These are phyloP conservation scores for Neurospora cerealis DNA, from an alignment of 495 filamentous ascomycete genomes.

Conservation along the genomic window DNA sequence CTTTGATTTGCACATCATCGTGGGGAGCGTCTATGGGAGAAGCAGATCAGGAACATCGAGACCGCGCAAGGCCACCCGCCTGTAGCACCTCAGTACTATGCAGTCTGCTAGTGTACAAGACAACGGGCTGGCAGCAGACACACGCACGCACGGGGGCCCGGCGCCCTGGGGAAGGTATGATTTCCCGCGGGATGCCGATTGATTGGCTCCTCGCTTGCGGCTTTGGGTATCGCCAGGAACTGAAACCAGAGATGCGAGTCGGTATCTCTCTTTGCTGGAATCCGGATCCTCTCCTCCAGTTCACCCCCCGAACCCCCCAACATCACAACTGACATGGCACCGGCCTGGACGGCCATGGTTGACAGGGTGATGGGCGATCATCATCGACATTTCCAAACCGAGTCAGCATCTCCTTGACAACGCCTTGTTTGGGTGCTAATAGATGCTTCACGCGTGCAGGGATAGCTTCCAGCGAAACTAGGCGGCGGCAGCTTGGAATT, in stretches of 20 bases:
- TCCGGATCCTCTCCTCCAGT: not conserved
- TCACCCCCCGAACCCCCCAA: not conserved
- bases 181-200: not conserved
- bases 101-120: not conserved
- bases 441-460: not conserved
- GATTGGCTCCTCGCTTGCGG: not conserved
- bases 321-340: not conserved
- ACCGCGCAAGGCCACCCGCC: not conserved
- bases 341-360: not conserved
- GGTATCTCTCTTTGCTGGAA: not conserved
- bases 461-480: not conserved
- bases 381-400: not conserved
- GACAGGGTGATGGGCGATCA: not conserved
- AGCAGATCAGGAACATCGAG: not conserved
- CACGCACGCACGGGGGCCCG: not conserved
- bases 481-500: not conserved
- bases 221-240: not conserved
- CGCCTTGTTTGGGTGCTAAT: not conserved
- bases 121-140: not conserved
- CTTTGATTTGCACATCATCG: not conserved
- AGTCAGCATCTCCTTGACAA: not conserved
- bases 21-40: not conserved
- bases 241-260: not conserved
- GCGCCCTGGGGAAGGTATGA: not conserved
- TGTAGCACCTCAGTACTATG: not conserved